These are phyloP conservation scores for Syzygium jambos DNA, from an alignment of 345 rosid genomes.

Conservation along the genomic window DNA sequence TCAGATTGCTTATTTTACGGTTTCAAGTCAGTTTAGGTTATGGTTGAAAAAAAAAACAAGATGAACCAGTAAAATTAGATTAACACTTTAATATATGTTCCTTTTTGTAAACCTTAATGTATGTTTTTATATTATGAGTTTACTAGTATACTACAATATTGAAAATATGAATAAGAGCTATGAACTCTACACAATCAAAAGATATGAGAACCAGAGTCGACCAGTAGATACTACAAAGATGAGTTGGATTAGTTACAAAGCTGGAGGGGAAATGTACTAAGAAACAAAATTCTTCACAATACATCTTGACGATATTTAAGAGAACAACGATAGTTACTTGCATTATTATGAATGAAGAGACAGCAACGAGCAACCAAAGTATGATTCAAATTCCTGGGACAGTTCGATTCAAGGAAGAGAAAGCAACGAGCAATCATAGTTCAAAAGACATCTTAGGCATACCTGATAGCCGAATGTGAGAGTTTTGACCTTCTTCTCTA, in stretches of 20 bases:
- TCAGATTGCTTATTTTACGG: not conserved
- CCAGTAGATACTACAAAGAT: not conserved
- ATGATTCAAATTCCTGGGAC: not conserved
- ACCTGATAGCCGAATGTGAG: conserved; percentile 98
- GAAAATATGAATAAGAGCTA: not conserved
- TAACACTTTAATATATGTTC: not conserved
- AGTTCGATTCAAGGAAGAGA: not conserved
- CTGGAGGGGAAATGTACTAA: not conserved
- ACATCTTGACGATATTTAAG: not conserved
- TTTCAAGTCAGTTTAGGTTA: not conserved
- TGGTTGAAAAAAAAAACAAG: not conserved
- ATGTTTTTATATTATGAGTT: not conserved
- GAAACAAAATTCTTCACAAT: not conserved
- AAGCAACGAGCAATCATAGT: not conserved
- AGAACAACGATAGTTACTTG: not conserved
- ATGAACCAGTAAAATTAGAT: not conserved
- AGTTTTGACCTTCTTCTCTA: conserved; percentile 71
- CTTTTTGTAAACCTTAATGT: not conserved
- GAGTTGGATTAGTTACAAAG: not conserved
- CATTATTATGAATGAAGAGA: not conserved
- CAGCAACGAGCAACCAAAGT: not conserved
- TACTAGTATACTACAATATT: not conserved
- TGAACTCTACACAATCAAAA: not conserved
- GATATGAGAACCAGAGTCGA: not conserved
- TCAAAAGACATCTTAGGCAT: not conserved